Evolutionary conservation across 306 rosid species (phyloP).

Genomic region (Prosopis cineraria): DNA sequence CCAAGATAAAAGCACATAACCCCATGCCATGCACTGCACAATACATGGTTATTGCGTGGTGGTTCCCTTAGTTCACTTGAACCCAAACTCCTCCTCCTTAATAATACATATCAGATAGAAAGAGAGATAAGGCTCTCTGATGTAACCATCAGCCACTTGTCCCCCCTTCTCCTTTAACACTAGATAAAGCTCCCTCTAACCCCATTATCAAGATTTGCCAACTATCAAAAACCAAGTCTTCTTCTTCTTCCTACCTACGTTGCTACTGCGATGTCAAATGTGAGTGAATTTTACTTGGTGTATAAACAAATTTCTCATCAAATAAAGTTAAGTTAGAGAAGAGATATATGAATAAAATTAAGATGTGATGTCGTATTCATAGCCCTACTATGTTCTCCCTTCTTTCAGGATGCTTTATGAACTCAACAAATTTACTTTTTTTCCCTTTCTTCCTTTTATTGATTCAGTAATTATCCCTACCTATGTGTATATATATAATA

Average conservation of each 20-base stretch:
- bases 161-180: conserved; percentile 6
- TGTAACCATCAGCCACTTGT: conserved; percentile 44
- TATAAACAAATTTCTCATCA: too few relatives aligned
- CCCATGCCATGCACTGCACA: conserved; percentile 26
- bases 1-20: conserved; percentile 5
- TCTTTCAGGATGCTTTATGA: too few relatives aligned
- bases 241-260: conserved; percentile 33
- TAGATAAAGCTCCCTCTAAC: conserved; percentile 11
- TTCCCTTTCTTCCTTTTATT: background rate
- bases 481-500: background rate
- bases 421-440: too few relatives aligned
- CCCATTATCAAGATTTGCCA: conserved; percentile 6
- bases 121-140: conserved; percentile 45
- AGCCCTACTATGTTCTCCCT: too few relatives aligned
- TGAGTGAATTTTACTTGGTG: too few relatives aligned
- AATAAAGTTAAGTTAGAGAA: too few relatives aligned
- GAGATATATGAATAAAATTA: too few relatives aligned
- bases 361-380: too few relatives aligned
- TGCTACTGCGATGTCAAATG: too few relatives aligned
- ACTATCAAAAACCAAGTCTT: conserved; percentile 17
- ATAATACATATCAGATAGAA: background rate
- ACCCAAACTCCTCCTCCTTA: background rate
- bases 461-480: background rate
- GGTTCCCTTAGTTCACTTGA: background rate
- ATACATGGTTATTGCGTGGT: background rate